These are phyloP conservation scores for Pichia cactophila DNA, from an alignment of 1,139 yeast genomes.

Conservation along the genomic window DNA sequence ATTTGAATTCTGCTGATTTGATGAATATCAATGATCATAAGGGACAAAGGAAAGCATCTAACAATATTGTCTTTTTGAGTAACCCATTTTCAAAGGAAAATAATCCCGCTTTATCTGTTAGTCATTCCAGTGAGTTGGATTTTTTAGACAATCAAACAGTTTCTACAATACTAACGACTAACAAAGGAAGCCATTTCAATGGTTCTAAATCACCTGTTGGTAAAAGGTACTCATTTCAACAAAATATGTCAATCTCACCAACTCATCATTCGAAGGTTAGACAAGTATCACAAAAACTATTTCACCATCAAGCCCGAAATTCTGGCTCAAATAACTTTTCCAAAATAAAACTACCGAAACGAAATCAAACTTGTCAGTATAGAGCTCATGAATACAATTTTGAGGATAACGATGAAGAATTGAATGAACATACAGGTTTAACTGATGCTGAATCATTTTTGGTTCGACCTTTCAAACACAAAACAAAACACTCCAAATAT, in stretches of 20 bases:
- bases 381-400: conserved; percentile 2
- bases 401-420: conserved; percentile 12
- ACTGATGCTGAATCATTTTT: conserved; percentile 21
- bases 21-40: conserved; percentile 5
- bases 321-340: not conserved
- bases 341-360: conserved; percentile 11
- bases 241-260: conserved; percentile 6
- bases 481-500: not conserved
- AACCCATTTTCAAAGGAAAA: conserved; percentile 5
- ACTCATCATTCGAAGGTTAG: conserved; percentile 10
- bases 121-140: conserved; percentile 7
- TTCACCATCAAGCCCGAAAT: not conserved
- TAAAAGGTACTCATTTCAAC: conserved; percentile 5
- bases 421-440: conserved; percentile 19
- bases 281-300: conserved; percentile 12
- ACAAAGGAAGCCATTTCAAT: not conserved
- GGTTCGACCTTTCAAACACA: conserved; percentile 16
- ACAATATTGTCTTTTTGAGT: not conserved
- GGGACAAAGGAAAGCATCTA: conserved; percentile 4
- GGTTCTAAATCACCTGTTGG: conserved; percentile 7
- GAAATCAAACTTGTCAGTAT: not conserved
- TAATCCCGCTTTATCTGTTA: not conserved
- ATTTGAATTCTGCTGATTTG: conserved; percentile 12
- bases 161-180: conserved; percentile 7
- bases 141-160: conserved; percentile 11